Evolutionary conservation across 1,284 basidiomycete species (phyloP).

Genomic region (Uromyces viciae-fabae): DNA sequence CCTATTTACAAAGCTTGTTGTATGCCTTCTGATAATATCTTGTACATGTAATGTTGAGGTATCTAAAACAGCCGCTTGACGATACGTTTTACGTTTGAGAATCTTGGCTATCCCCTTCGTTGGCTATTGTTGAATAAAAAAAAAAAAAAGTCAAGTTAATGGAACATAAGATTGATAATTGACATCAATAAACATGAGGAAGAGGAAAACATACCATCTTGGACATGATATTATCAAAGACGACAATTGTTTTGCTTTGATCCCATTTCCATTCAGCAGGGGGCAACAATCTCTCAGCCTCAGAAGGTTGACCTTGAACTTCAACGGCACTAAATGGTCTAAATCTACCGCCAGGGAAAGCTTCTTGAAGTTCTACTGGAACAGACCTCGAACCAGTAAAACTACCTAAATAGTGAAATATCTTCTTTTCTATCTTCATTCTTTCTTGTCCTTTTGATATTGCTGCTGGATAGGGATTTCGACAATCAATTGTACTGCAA

Average conservation of each 20-base stretch:
- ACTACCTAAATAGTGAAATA: slow-evolving; percentile 70
- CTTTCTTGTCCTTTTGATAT: slow-evolving; percentile 76
- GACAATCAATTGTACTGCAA: slow-evolving; percentile 60
- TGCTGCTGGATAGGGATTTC: slow-evolving; percentile 71
- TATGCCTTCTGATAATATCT: slow-evolving; percentile 48
- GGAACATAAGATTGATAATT: background rate
- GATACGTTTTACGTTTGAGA: slow-evolving; percentile 26
- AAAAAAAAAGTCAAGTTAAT: background rate
- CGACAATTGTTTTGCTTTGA: slow-evolving; percentile 16
- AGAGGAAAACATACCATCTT: slow-evolving; percentile 28
- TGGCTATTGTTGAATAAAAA: background rate
- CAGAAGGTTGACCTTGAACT: slow-evolving; percentile 29
- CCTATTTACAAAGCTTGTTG: slow-evolving; percentile 48
- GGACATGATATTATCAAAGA: slow-evolving; percentile 32
- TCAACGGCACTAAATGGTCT: slow-evolving; percentile 54
- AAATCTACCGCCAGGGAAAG: slow-evolving; percentile 76
- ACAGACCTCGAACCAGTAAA: slow-evolving; percentile 47
- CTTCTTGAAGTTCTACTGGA: slow-evolving; percentile 78
- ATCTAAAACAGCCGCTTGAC: slow-evolving; percentile 46
- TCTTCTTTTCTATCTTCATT: slow-evolving; percentile 73
- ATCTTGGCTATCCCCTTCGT: slow-evolving; percentile 26
- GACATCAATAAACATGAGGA: background rate
- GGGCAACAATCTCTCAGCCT: slow-evolving; percentile 37
- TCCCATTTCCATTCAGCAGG: slow-evolving; percentile 45
- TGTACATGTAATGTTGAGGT: slow-evolving; percentile 48